A percentile compares a stretch with the other conserved stretches of the same genome.
Conservation (phyloP, 139 green algal genomes). For the Bryopsis sp. region DNA sequence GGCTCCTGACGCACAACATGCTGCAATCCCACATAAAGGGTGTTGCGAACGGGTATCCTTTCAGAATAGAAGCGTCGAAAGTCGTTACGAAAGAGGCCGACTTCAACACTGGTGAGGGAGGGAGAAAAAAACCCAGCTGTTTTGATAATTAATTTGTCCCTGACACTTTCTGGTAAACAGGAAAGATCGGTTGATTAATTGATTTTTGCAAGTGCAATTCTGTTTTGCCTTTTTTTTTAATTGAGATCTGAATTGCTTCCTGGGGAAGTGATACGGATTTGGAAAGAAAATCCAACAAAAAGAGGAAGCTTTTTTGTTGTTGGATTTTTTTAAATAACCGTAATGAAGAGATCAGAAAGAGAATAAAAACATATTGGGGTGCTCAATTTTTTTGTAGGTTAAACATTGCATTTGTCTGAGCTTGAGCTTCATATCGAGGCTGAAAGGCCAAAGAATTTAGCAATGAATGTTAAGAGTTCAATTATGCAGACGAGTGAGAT, state of each 20-base stretch:
- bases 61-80: slow-evolving; percentile 78
- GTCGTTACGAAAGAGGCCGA: slow-evolving; percentile 68
- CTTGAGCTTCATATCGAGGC: too few species aligned
- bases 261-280: not conserved
- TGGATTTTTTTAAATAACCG: not conserved
- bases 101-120: slow-evolving; percentile 60
- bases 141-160: too few species aligned
- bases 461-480: too few species aligned
- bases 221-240: not conserved
- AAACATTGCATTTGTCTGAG: not conserved
- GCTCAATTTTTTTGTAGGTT: not conserved
- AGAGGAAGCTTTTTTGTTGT: not conserved
- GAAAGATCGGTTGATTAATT: too few species aligned
- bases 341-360: not conserved
- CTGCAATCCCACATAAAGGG: slow-evolving; percentile 91
- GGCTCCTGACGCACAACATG: slow-evolving; percentile 97
- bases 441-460: too few species aligned
- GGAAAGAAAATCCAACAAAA: not conserved
- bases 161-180: too few species aligned
- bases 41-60: slow-evolving; percentile 84
- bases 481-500: too few species aligned
- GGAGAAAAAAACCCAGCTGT: not conserved
- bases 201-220: not conserved
- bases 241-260: not conserved
- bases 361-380: not conserved